Conservation (phyloP, 1,284 basidiomycete species). For the Lentinula novae-zelandiae region DNA sequence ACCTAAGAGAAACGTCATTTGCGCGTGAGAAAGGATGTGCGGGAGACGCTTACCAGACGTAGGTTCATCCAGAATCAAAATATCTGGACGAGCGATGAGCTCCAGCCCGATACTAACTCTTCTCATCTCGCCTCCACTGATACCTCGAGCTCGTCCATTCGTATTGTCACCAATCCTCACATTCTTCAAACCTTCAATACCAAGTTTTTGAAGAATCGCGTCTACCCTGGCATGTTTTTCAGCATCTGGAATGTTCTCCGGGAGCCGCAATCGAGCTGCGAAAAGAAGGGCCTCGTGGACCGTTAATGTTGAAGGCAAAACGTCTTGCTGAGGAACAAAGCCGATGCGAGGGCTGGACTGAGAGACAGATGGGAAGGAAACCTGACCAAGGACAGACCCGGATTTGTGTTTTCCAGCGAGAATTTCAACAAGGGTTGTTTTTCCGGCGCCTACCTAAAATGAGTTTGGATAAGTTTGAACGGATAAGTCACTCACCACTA, state of each 20-base stretch:
- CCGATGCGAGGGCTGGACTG: constrained; percentile 51
- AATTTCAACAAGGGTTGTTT: constrained; percentile 83
- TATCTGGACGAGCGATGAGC: constrained; percentile 75
- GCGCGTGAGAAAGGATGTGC: constrained; percentile 1
- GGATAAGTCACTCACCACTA: constrained; percentile 48
- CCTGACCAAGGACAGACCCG: constrained; percentile 62
- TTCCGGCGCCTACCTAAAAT: constrained; percentile 59
- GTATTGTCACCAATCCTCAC: constrained; percentile 63
- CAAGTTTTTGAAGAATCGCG: constrained; percentile 70
- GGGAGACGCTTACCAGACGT: constrained; percentile 53
- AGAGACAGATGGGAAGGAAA: constrained; percentile 47
- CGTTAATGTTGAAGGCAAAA: constrained; percentile 76
- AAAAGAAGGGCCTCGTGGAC: constrained; percentile 83
- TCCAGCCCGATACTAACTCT: constrained; percentile 84
- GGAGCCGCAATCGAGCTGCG: constrained; percentile 78
- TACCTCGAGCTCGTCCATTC: constrained; percentile 73
- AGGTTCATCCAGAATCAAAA: constrained; percentile 82
- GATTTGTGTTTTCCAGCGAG: constrained; percentile 76
- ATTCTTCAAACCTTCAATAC: constrained; percentile 67
- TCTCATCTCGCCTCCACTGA: constrained; percentile 84
- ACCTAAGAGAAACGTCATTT: constrained; percentile 31
- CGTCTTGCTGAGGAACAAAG: constrained; percentile 85
- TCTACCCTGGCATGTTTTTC: constrained; percentile 71
- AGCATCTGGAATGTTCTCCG: constrained; percentile 69
- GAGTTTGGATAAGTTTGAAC: neutral